Evolutionary conservation across 2,329 filamentous ascomycete species (phyloP).

Genomic region (Fusarium sp.): DNA sequence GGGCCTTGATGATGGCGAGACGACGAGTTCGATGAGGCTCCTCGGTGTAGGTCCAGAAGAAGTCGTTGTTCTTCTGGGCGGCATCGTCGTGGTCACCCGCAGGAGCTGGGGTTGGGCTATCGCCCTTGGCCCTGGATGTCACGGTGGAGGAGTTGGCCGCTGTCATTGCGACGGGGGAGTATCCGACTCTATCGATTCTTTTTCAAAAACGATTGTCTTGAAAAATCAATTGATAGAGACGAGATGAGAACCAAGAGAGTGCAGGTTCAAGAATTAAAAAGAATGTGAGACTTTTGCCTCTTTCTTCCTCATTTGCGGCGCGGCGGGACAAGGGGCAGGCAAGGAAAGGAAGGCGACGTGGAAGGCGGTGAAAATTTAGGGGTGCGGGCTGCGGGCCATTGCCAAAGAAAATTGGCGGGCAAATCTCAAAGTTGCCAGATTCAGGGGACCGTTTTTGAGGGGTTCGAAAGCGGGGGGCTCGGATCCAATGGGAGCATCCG

Average conservation of each 20-base stretch:
- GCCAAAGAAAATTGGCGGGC: constrained; percentile 18
- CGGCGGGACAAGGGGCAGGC: constrained; percentile 16
- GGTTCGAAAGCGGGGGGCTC: constrained; percentile 34
- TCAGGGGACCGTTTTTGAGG: constrained; percentile 42
- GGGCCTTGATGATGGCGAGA: constrained; percentile 96
- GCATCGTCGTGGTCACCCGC: constrained; percentile 29
- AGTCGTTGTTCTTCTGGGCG: constrained; percentile 60
- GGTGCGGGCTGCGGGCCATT: neutral
- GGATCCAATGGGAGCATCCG: constrained; percentile 32
- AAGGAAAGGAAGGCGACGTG: constrained; percentile 34
- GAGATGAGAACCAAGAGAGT: constrained; percentile 2
- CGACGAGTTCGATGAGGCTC: constrained; percentile 94
- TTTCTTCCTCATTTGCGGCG: constrained; percentile 16
- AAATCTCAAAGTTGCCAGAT: constrained; percentile 5
- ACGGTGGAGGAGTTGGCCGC: constrained; percentile 51
- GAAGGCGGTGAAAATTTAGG: constrained; percentile 47
- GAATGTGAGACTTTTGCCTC: constrained; percentile 35
- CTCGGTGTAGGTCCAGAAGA: constrained; percentile 99
- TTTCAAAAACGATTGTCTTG: neutral
- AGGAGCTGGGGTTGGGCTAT: constrained; percentile 33
- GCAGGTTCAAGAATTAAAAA: constrained; percentile 17
- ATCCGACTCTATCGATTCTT: neutral
- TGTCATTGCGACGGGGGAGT: constrained; percentile 32
- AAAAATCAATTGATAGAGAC: neutral
- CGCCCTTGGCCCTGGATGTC: constrained; percentile 48